A percentile compares a stretch with the other conserved stretches of the same genome.
Evolutionary conservation across 2,329 filamentous ascomycete genomes (phyloP).

Genomic region (Aspergillus viridinutans): DNA sequence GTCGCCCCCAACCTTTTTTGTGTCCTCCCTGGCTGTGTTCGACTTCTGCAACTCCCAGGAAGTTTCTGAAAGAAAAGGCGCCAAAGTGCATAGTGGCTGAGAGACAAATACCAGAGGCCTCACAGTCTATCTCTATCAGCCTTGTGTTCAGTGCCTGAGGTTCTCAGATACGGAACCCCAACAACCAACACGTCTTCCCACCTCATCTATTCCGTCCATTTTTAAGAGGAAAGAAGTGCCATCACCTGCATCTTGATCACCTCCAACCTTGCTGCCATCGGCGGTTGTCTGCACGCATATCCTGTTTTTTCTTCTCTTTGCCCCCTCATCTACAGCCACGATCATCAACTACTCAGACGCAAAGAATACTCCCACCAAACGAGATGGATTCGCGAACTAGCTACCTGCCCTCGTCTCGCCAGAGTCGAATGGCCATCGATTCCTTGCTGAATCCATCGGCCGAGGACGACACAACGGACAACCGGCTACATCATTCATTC

Average conservation of each 20-base stretch:
- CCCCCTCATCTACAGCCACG: neutral
- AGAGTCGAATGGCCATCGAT: conserved; percentile 33
- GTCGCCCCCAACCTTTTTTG: neutral
- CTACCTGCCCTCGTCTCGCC: conserved; percentile 22
- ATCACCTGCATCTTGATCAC: neutral
- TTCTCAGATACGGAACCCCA: neutral
- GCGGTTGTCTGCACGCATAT: neutral
- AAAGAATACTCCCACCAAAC: neutral
- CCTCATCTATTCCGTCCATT: neutral
- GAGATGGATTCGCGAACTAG: conserved; percentile 1
- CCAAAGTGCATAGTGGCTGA: conserved; percentile 2
- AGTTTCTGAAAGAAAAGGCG: neutral
- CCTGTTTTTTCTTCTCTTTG: neutral
- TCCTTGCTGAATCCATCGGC: conserved; percentile 29
- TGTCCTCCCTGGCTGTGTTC: neutral
- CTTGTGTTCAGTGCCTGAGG: neutral
- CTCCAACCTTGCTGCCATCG: neutral
- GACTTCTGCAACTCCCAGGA: neutral
- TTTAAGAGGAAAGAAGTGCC: neutral
- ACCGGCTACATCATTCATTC: conserved; percentile 14
- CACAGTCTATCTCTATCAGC: neutral
- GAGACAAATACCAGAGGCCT: neutral
- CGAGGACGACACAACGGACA: conserved; percentile 15
- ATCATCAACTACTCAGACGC: neutral
- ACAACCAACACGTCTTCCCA: neutral